phyloP scores from a whole-genome alignment of 1,139 yeast species.

The Ogataea hybrid region DNA sequence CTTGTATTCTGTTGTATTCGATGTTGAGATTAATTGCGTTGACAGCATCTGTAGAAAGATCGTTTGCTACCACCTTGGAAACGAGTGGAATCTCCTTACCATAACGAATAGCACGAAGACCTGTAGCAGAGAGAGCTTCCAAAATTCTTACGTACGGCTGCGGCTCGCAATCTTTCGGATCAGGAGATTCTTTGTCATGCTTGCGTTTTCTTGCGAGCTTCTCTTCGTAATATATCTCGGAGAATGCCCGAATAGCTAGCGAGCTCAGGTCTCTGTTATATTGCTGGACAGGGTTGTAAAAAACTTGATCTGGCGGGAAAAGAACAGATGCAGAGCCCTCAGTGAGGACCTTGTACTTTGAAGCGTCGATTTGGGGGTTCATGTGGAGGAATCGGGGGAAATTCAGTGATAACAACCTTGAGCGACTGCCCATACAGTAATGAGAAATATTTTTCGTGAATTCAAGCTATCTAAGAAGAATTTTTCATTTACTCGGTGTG shows the following conservation, averaged over 20 bases:
- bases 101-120: conserved; percentile 88
- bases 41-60: conserved; percentile 85
- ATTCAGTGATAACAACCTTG: neutral
- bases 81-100: conserved; percentile 85
- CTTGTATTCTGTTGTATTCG: conserved; percentile 56
- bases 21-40: conserved; percentile 71
- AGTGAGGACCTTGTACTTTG: conserved; percentile 26
- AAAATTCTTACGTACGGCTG: conserved; percentile 50
- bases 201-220: conserved; percentile 29
- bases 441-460: neutral
- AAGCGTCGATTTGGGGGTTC: conserved; percentile 14
- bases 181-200: conserved; percentile 18
- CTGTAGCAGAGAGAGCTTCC: conserved; percentile 95
- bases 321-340: conserved; percentile 84
- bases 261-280: conserved; percentile 91
- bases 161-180: conserved; percentile 27
- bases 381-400: conserved; percentile 6
- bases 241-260: conserved; percentile 84
- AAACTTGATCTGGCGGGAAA: conserved; percentile 78
- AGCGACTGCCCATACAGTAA: conserved; percentile 5
- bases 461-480: neutral
- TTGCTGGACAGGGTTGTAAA: conserved; percentile 95
- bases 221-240: conserved; percentile 48
- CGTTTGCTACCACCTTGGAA: conserved; percentile 79
- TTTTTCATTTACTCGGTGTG: conserved; percentile 2